These are phyloP conservation scores for Arabidopsis hybrid DNA, from an alignment of 441 rosid species.

Conservation along the genomic window DNA sequence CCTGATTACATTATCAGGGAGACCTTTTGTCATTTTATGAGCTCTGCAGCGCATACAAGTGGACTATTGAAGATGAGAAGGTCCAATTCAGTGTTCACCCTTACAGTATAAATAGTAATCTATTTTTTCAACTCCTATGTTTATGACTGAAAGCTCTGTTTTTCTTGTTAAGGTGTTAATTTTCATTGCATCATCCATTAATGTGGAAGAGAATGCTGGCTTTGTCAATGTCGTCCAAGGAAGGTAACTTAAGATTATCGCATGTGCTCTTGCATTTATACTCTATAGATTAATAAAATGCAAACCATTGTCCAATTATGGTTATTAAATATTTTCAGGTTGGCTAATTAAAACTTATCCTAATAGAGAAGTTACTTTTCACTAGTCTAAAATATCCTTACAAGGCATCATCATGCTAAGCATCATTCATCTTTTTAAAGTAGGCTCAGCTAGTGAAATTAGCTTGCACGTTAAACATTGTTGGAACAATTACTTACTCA, in stretches of 20 bases:
- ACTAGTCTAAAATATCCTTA: constrained; percentile 15
- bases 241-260: constrained; percentile 59
- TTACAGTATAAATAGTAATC: constrained; percentile 33
- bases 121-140: constrained; percentile 22
- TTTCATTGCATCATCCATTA: constrained; percentile 51
- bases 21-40: constrained; percentile 84
- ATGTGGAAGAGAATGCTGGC: constrained; percentile 58
- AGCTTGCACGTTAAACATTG: constrained; percentile 9
- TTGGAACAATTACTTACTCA: background rate
- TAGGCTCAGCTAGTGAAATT: constrained; percentile 24
- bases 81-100: constrained; percentile 49
- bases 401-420: background rate
- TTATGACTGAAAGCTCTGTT: constrained; percentile 20
- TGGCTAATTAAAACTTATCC: background rate
- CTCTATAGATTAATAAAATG: background rate
- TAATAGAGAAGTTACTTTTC: background rate
- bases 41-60: constrained; percentile 77
- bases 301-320: constrained; percentile 18
- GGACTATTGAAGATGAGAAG: constrained; percentile 85
- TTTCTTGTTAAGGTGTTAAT: constrained; percentile 62
- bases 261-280: constrained; percentile 19
- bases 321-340: constrained; percentile 16
- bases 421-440: constrained; percentile 3
- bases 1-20: constrained; percentile 62
- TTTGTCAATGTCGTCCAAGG: constrained; percentile 73